A percentile compares a stretch with the other conserved stretches of the same genome.
These are phyloP conservation scores for Ceratocystis papillata DNA, from an alignment of 2,329 filamentous ascomycete genomes.

Conservation along the genomic window DNA sequence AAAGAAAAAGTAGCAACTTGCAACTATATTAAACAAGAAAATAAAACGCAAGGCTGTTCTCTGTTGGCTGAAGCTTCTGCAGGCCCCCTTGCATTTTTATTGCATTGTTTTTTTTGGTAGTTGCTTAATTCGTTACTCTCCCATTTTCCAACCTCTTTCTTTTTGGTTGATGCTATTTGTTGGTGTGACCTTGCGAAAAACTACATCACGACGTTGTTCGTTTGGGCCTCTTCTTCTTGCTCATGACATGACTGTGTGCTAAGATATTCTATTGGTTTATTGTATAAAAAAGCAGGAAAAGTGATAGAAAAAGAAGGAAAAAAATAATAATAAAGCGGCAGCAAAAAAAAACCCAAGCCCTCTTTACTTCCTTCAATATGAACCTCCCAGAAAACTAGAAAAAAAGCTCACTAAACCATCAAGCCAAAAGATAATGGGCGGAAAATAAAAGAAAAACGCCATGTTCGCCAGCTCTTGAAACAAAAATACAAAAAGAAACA, in stretches of 20 bases:
- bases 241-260: neutral
- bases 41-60: conserved; percentile 12
- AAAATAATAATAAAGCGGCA: no score
- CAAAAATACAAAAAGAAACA: conserved; percentile 7
- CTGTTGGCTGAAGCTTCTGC: conserved; percentile 10
- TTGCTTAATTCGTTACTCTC: neutral
- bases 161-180: conserved; percentile 1
- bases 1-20: neutral
- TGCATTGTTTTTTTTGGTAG: neutral
- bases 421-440: neutral
- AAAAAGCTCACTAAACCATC: neutral
- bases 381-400: neutral
- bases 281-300: neutral
- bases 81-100: conserved; percentile 8
- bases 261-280: neutral
- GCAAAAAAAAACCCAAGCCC: neutral
- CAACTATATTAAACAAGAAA: neutral
- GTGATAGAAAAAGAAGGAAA: neutral
- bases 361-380: neutral
- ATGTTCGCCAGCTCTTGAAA: conserved; percentile 3
- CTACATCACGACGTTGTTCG: neutral
- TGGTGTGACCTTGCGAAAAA: neutral
- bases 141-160: neutral
- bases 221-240: neutral
- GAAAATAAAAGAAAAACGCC: conserved; percentile 1